A percentile compares a stretch with the other conserved stretches of the same genome.
phyloP scores from a whole-genome alignment of 2,329 filamentous ascomycete genomes.

The Nannizziopsis arthrosporioides region DNA sequence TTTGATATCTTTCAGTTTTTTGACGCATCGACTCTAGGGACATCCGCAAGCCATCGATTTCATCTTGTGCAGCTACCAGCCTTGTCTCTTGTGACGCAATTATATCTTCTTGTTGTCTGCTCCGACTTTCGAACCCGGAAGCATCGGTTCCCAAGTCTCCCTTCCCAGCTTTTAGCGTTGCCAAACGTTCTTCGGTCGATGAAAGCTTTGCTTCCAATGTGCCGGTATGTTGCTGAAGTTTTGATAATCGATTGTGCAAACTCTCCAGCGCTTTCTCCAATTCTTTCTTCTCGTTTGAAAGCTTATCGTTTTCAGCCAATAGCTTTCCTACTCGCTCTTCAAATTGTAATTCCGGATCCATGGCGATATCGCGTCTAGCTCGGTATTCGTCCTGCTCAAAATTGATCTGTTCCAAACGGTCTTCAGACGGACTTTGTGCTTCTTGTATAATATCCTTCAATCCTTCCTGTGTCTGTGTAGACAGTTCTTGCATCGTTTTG shows the following conservation, averaged over 20 bases:
- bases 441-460: conserved; percentile 39
- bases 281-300: conserved; percentile 41
- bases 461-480: conserved; percentile 34
- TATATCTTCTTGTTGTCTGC: conserved; percentile 48
- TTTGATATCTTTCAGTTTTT: conserved; percentile 36
- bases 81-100: conserved; percentile 60
- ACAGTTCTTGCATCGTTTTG: conserved; percentile 34
- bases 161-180: conserved; percentile 40
- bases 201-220: conserved; percentile 35
- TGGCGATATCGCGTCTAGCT: conserved; percentile 26
- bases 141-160: conserved; percentile 38
- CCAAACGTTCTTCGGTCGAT: conserved; percentile 40
- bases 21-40: conserved; percentile 34
- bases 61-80: conserved; percentile 42
- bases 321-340: conserved; percentile 40
- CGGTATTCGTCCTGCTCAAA: conserved; percentile 26
- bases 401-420: conserved; percentile 27
- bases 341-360: conserved; percentile 37
- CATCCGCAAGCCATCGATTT: conserved; percentile 36
- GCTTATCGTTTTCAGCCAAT: conserved; percentile 47
- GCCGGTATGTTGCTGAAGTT: conserved; percentile 42
- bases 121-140: conserved; percentile 29
- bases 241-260: conserved; percentile 49
- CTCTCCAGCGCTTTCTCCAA: conserved; percentile 39
- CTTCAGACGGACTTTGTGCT: conserved; percentile 32